phyloP scores from a whole-genome alignment of 768 basidiomycete species.

The Mycena rosella region DNA sequence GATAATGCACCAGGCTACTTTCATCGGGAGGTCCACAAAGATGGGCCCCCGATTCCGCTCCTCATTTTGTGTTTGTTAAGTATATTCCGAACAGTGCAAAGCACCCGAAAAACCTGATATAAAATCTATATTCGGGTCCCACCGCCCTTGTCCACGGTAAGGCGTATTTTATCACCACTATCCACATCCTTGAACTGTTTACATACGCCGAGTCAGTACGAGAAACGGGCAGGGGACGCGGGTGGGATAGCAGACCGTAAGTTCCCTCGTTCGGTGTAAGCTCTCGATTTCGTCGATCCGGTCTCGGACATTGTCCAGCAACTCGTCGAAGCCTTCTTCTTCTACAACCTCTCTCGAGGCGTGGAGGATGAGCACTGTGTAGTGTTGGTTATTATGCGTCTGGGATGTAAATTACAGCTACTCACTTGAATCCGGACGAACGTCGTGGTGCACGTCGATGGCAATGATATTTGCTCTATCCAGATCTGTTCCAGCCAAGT shows the following conservation, averaged over 20 bases:
- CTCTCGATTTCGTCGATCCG: constrained; percentile 92
- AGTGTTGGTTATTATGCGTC: neutral
- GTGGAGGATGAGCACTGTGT: constrained; percentile 69
- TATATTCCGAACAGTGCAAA: neutral
- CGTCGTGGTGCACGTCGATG: constrained; percentile 84
- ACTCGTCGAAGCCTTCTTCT: constrained; percentile 85
- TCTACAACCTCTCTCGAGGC: constrained; percentile 79
- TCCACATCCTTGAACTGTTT: constrained; percentile 68
- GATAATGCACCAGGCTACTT: constrained; percentile 30
- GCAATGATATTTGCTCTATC: constrained; percentile 80
- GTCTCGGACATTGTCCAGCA: constrained; percentile 77
- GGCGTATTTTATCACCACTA: constrained; percentile 61
- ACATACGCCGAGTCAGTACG: constrained; percentile 28
- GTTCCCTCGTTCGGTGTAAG: constrained; percentile 80
- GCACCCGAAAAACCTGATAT: neutral
- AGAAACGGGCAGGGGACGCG: constrained; percentile 2
- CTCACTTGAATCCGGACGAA: constrained; percentile 78
- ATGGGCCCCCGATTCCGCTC: constrained; percentile 27
- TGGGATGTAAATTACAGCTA: neutral
- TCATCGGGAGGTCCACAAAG: constrained; percentile 33
- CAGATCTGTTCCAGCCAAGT: constrained; percentile 58
- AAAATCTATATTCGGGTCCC: constrained; percentile 40
- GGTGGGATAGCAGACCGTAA: constrained; percentile 63
- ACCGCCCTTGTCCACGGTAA: constrained; percentile 72
- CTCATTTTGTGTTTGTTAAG: constrained; percentile 6